phyloP scores from a whole-genome alignment of 179 eudicot species.

The Drosera spatulata region DNA sequence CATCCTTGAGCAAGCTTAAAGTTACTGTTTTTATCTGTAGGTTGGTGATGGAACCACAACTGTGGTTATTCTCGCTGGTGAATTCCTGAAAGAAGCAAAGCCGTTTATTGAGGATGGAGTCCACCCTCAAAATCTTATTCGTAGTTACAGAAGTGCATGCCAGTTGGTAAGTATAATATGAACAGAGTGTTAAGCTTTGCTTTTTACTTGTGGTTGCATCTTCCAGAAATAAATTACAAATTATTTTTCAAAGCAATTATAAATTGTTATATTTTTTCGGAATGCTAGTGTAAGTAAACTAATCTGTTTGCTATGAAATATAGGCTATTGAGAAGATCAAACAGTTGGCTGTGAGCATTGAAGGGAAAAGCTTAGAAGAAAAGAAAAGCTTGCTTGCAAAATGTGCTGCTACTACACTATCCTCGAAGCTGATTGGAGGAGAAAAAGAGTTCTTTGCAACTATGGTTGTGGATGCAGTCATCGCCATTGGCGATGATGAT shows the following conservation, averaged over 20 bases:
- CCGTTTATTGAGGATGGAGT: conserved; percentile 96
- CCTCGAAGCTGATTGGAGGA: conserved; percentile 93
- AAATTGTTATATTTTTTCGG: no score
- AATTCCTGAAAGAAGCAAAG: conserved; percentile 88
- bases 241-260: no score
- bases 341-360: conserved; percentile 78
- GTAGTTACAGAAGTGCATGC: conserved; percentile 73
- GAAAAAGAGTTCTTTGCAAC: conserved; percentile 90
- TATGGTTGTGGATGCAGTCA: conserved; percentile 92
- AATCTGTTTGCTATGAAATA: background rate
- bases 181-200: no score
- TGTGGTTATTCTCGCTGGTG: conserved; percentile 86
- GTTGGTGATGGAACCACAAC: conserved; percentile 99
- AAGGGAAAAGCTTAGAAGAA: conserved; percentile 83
- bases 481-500: conserved; percentile 79
- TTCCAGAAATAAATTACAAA: no score
- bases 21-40: conserved; percentile 20
- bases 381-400: conserved; percentile 73
- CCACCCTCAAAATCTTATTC: conserved; percentile 84
- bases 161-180: conserved; percentile 34
- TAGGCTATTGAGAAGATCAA: conserved; percentile 90
- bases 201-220: no score
- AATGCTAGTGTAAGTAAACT: no score
- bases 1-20: background rate
- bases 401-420: conserved; percentile 89